phyloP scores from a whole-genome alignment of 352 stramenopile genomes.

The Globisporangium irregulare region DNA sequence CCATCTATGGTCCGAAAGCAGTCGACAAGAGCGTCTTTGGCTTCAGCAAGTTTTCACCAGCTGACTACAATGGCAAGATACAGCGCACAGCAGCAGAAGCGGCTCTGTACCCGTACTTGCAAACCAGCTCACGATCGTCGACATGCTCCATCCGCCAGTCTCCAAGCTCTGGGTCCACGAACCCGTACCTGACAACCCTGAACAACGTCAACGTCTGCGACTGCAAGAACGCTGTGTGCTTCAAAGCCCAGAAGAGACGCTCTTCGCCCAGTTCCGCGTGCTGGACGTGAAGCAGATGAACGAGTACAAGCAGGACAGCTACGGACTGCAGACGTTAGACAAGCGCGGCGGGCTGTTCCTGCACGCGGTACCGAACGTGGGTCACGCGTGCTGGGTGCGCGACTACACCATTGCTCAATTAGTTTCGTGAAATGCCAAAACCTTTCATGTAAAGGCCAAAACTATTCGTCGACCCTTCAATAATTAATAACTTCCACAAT shows the following conservation, averaged over 20 bases:
- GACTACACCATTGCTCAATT: too few relatives aligned
- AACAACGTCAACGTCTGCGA: conserved; percentile 17
- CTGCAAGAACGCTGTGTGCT: neutral
- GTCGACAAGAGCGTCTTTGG: conserved; percentile 18
- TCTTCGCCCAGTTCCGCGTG: conserved; percentile 31
- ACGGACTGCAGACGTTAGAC: conserved; percentile 32
- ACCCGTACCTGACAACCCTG: conserved; percentile 14
- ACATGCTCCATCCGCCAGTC: conserved; percentile 20
- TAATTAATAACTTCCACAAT: too few relatives aligned
- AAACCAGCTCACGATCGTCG: conserved; percentile 19
- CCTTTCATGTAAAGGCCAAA: too few relatives aligned
- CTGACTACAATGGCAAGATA: conserved; percentile 20
- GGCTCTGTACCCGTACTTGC: conserved; percentile 8
- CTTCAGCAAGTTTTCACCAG: conserved; percentile 21
- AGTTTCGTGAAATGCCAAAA: too few relatives aligned
- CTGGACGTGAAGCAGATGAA: conserved; percentile 27
- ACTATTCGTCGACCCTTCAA: too few relatives aligned
- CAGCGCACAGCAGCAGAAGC: conserved; percentile 23
- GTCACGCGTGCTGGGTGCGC: conserved; percentile 32
- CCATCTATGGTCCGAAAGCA: conserved; percentile 16
- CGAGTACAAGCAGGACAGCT: conserved; percentile 36
- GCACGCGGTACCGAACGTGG: conserved; percentile 20
- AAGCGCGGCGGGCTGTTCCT: conserved; percentile 32
- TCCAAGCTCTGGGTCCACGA: neutral
- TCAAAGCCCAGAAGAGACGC: conserved; percentile 4